Evolutionary conservation across 257 asterid genomes (phyloP), one percentile per base, ranked within the genome.

Genomic region (Ocimum tenuiflorum): DNA sequence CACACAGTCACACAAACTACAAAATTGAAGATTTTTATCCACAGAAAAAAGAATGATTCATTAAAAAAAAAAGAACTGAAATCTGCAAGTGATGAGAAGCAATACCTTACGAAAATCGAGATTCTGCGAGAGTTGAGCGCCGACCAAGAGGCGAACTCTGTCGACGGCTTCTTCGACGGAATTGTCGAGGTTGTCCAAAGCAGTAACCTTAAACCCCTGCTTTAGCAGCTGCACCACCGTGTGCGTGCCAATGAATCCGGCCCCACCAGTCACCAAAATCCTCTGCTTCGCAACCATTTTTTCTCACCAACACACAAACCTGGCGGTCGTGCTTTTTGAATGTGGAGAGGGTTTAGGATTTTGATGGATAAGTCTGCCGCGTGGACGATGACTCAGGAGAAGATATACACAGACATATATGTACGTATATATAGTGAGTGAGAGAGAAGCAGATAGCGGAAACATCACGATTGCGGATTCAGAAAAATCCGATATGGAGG

Each of bases 211-310:
- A 63, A 86, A 89, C 6, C 99, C 96, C 67, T 79, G 91, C n/a
- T 76, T 76, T 55, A 92, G 66, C 15, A 92, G 87, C 86, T 84
- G 86, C 75, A 86, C 52, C 69, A 83, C 96, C 4, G 99, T 89
- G 79, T 92, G 97, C 0, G 97, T 86, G 56, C 99, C 99, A 18
- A 92, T 89, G 81, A 89, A 92, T 6, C 99, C 99, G 4, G 99
- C 97, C 0, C 97, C 99, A 1, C 99, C 99, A 0, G 99, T 92
- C 36, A 92, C 99, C 81, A 92, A 67, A 45, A 92, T 70, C 60
- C 80, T 58, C 8, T 50, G 69, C 22, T 58, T 73, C 17, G 68
- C 9, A 19, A 23, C 74, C 72, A 78, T 73, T 15, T 63, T 29
- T 60, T 27, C 31, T 27, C 4, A 1, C 31, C 31, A 27, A n/a